phyloP scores from a whole-genome alignment of 1,284 basidiomycete species.

The Irpex sp. region DNA sequence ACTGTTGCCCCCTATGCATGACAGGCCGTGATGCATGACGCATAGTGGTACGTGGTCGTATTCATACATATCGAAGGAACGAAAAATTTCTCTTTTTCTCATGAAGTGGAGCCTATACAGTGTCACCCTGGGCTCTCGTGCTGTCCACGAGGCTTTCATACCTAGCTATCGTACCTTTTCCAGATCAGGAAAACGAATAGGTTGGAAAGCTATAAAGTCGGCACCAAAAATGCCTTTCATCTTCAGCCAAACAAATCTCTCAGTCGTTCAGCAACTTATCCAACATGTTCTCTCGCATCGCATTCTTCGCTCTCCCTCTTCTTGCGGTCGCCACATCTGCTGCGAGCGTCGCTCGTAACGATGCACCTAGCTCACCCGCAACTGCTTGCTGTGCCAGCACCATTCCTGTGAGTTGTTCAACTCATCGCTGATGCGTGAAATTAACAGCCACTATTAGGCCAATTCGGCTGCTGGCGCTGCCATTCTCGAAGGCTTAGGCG shows the following conservation, averaged over 20 bases:
- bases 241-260: slow-evolving; percentile 12
- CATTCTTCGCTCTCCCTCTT: slow-evolving; percentile 14
- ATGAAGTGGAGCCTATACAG: not conserved
- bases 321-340: slow-evolving; percentile 21
- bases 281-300: slow-evolving; percentile 20
- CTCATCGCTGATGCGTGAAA: too few species aligned
- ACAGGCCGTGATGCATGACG: not conserved
- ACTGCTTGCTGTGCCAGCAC: slow-evolving; percentile 14
- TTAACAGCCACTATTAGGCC: too few species aligned
- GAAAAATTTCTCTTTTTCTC: not conserved
- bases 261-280: slow-evolving; percentile 5
- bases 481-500: not conserved
- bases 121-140: not conserved
- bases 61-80: not conserved
- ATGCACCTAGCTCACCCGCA: too few species aligned
- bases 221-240: not conserved
- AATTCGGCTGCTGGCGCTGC: slow-evolving; percentile 5
- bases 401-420: slow-evolving; percentile 7
- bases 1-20: not conserved
- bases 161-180: not conserved
- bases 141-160: not conserved
- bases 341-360: slow-evolving; percentile 5
- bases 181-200: not conserved
- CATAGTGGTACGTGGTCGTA: not conserved
- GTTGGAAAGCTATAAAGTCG: slow-evolving; percentile 4